These are phyloP conservation scores for Mycena venus DNA, from an alignment of 768 basidiomycete genomes.

Conservation along the genomic window DNA sequence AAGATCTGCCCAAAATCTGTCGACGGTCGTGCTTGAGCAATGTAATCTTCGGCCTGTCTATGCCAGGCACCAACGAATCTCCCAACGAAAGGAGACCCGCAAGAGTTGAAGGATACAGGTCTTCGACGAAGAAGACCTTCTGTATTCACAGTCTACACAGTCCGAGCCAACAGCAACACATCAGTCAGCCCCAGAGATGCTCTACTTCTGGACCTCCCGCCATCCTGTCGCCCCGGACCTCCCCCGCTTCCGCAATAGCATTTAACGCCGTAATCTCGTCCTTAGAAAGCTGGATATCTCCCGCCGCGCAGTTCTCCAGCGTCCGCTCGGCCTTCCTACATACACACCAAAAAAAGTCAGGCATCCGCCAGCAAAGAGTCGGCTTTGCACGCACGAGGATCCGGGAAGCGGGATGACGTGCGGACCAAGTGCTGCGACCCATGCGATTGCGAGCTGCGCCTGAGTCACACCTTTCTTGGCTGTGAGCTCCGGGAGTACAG, in stretches of 20 bases:
- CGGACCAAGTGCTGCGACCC: slow-evolving; percentile 54
- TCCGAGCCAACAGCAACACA: too few relatives aligned
- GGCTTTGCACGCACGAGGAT: slow-evolving; percentile 51
- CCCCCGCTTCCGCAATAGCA: slow-evolving; percentile 30
- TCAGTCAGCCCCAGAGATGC: slow-evolving; percentile 16
- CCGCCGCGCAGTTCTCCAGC: slow-evolving; percentile 58
- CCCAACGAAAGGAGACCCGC: too few relatives aligned
- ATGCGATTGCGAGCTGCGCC: slow-evolving; percentile 56
- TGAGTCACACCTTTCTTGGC: slow-evolving; percentile 56
- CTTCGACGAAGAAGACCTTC: too few relatives aligned
- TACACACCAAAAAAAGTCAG: too few relatives aligned
- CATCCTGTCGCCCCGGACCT: slow-evolving; percentile 5
- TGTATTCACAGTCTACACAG: too few relatives aligned
- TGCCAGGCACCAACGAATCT: too few relatives aligned
- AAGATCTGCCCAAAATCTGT: too few relatives aligned
- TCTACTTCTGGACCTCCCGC: slow-evolving; percentile 18
- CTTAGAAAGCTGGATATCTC: slow-evolving; percentile 54
- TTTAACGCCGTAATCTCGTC: slow-evolving; percentile 58
- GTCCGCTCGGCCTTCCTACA: slow-evolving; percentile 44
- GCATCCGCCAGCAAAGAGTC: too few relatives aligned
- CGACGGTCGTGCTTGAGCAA: too few relatives aligned
- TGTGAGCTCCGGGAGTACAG: slow-evolving; percentile 54
- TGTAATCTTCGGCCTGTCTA: too few relatives aligned
- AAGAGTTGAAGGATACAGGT: too few relatives aligned
- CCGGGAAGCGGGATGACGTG: slow-evolving; percentile 67